Evolutionary conservation across 2,329 filamentous ascomycete species (phyloP).

Genomic region (Zasmidium angulare): DNA sequence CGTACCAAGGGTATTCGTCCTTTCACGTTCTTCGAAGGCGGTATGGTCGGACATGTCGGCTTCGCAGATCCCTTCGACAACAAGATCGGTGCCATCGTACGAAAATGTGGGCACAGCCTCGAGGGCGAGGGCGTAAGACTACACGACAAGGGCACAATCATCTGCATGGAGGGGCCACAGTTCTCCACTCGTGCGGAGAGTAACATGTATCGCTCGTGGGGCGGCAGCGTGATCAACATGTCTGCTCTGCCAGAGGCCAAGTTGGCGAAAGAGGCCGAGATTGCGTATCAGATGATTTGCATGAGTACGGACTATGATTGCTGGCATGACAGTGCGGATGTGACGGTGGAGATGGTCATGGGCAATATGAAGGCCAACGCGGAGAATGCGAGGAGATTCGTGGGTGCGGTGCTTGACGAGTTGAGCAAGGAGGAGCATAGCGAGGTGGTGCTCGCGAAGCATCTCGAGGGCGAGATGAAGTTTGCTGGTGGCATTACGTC

Average conservation of each 20-base stretch:
- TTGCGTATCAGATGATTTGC: constrained; percentile 97
- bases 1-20: constrained; percentile 92
- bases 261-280: constrained; percentile 91
- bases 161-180: constrained; percentile 99
- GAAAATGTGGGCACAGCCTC: constrained; percentile 72
- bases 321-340: constrained; percentile 81
- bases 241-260: constrained; percentile 92
- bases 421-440: constrained; percentile 74
- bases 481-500: constrained; percentile 84
- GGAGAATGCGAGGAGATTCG: constrained; percentile 79
- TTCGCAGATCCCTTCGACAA: constrained; percentile 95
- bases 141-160: constrained; percentile 78
- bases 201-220: constrained; percentile 91
- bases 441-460: constrained; percentile 75
- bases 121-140: constrained; percentile 81
- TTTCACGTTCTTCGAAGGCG: constrained; percentile 93
- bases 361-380: constrained; percentile 93
- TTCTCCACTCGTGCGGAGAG: constrained; percentile 96
- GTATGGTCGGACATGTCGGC: constrained; percentile 88
- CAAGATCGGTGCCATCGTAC: constrained; percentile 72
- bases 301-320: constrained; percentile 99
- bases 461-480: constrained; percentile 73
- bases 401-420: constrained; percentile 84
- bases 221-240: constrained; percentile 97
- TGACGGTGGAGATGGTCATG: constrained; percentile 97